phyloP scores from a whole-genome alignment of 2,329 filamentous ascomycete genomes.

The Byssoonygena ceratinophila region DNA sequence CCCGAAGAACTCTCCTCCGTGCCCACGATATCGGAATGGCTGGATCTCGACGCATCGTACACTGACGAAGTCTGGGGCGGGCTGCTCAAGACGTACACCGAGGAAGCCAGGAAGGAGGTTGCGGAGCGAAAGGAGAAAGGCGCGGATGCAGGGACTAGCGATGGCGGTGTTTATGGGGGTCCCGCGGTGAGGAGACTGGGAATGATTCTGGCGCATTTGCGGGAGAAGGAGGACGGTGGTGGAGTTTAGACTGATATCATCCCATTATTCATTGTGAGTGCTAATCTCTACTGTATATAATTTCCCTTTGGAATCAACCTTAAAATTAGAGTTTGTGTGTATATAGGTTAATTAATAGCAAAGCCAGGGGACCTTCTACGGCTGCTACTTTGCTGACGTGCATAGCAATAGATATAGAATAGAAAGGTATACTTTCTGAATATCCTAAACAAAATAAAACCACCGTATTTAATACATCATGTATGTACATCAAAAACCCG shows the following conservation, averaged over 20 bases:
- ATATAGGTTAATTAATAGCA: too few relatives aligned
- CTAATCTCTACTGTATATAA: not conserved
- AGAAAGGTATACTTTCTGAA: too few relatives aligned
- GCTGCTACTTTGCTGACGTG: too few relatives aligned
- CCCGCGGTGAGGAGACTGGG: constrained; percentile 17
- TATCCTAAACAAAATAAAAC: too few relatives aligned
- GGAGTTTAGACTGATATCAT: not conserved
- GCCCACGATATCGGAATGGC: constrained; percentile 17
- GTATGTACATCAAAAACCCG: not conserved
- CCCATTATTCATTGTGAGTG: not conserved
- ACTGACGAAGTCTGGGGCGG: constrained; percentile 18
- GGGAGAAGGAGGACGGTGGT: constrained; percentile 1
- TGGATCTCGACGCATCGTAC: constrained; percentile 15
- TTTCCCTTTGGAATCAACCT: too few relatives aligned
- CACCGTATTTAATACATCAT: too few relatives aligned
- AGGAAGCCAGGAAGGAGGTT: constrained; percentile 17
- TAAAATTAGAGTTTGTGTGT: too few relatives aligned
- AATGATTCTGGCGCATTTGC: constrained; percentile 17
- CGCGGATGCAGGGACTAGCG: not conserved
- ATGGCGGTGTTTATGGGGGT: constrained; percentile 11
- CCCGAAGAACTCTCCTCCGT: constrained; percentile 6
- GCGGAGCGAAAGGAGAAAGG: constrained; percentile 8
- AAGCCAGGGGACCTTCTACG: too few relatives aligned
- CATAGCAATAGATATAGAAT: too few relatives aligned
- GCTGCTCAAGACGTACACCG: constrained; percentile 13